phyloP scores from a whole-genome alignment of 345 rosid genomes.

The Raphanus raphanistrum region DNA sequence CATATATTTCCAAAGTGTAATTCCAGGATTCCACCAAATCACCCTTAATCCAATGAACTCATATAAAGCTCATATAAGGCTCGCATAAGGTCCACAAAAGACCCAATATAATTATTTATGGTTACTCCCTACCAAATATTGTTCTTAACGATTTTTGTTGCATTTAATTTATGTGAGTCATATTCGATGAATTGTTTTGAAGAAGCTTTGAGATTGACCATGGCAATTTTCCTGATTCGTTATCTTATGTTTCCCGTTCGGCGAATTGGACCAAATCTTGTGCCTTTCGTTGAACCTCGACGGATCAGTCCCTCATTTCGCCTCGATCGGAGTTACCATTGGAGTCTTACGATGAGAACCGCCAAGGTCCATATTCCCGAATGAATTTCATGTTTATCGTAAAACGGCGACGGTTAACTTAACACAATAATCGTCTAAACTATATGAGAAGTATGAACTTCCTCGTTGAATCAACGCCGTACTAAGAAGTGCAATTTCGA shows the following conservation, averaged over 20 bases:
- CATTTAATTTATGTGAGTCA: neutral
- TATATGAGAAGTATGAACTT: too few species aligned
- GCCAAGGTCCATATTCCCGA: too few species aligned
- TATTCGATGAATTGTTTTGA: neutral
- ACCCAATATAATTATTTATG: neutral
- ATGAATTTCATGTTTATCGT: too few species aligned
- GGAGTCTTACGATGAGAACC: too few species aligned
- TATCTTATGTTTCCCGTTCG: neutral
- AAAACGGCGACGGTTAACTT: too few species aligned
- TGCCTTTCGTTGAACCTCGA: too few species aligned
- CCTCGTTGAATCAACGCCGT: too few species aligned
- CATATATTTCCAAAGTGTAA: slow-evolving; percentile 17
- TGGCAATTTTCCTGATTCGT: neutral
- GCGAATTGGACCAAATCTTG: too few species aligned
- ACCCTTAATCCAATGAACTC: neutral
- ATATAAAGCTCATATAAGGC: neutral
- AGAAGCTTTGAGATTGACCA: neutral
- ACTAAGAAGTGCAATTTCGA: too few species aligned
- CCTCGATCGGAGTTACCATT: too few species aligned
- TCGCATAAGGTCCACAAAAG: neutral
- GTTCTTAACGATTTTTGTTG: neutral
- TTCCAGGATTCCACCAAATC: neutral
- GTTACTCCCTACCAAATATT: neutral
- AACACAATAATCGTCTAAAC: too few species aligned
- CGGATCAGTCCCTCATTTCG: too few species aligned